phyloP scores from a whole-genome alignment of 148 eudicot species.

The Nyssa sinensis region DNA sequence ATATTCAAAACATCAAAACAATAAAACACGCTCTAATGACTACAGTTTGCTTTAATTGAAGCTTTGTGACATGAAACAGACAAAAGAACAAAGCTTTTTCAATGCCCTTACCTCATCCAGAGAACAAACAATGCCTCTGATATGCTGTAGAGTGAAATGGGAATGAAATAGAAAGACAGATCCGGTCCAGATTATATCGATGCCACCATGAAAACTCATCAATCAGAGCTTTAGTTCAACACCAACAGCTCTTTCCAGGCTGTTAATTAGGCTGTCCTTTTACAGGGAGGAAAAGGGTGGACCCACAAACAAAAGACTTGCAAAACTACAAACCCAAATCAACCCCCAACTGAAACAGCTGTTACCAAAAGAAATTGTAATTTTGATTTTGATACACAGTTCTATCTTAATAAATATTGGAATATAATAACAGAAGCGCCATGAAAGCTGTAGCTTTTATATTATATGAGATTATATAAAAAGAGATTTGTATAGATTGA shows the following conservation, averaged over 20 bases:
- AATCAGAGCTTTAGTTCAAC: conserved; percentile 37
- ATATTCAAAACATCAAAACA: background rate
- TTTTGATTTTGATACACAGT: too few species aligned
- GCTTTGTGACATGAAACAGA: conserved; percentile 5
- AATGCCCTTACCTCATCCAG: conserved; percentile 36
- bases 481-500: background rate
- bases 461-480: background rate
- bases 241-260: conserved; percentile 83
- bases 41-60: conserved; percentile 8
- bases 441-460: background rate
- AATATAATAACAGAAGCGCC: conserved; percentile 1
- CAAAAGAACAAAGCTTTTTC: conserved; percentile 27
- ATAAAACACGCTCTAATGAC: background rate
- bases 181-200: conserved; percentile 23
- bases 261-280: conserved; percentile 75
- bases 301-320: conserved; percentile 35
- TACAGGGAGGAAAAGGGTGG: conserved; percentile 28
- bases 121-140: conserved; percentile 11
- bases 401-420: background rate
- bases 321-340: conserved; percentile 9
- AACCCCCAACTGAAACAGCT: conserved; percentile 21
- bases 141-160: background rate
- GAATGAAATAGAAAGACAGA: background rate
- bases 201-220: conserved; percentile 34
- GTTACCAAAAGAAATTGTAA: background rate